A percentile compares a stretch with the other conserved stretches of the same genome.
phyloP scores from a whole-genome alignment of 371 early-diverging fungal species.

The Apophysomyces elegans region DNA sequence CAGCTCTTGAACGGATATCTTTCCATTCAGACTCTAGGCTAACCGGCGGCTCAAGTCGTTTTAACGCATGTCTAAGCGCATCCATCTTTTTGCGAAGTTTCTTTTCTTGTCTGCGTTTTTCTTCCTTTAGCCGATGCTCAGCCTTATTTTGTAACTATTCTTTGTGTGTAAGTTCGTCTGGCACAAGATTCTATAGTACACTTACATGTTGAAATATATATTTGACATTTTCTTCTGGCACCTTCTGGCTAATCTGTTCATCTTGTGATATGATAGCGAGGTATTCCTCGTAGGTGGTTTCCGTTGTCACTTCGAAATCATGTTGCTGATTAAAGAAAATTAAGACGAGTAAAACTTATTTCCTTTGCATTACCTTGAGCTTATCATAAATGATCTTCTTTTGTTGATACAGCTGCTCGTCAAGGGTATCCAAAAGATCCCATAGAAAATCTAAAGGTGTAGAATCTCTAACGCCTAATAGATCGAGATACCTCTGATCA shows the following conservation, averaged over 20 bases:
- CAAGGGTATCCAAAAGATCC: constrained; percentile 83
- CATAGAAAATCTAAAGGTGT: constrained; percentile 91
- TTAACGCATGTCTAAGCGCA: constrained; percentile 73
- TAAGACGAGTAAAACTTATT: background rate
- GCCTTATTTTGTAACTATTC: constrained; percentile 59
- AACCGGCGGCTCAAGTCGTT: constrained; percentile 66
- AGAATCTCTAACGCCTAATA: constrained; percentile 86
- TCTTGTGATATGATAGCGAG: constrained; percentile 29
- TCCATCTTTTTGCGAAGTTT: constrained; percentile 74
- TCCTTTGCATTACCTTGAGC: constrained; percentile 43
- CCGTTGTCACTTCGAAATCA: constrained; percentile 56
- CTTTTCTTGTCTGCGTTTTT: constrained; percentile 72
- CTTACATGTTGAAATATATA: constrained; percentile 33
- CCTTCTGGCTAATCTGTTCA: constrained; percentile 26
- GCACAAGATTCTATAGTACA: background rate
- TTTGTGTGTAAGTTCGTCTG: background rate
- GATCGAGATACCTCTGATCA: constrained; percentile 70
- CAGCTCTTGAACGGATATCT: constrained; percentile 59
- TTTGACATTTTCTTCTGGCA: constrained; percentile 44
- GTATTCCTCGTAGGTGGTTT: constrained; percentile 60
- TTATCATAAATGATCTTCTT: constrained; percentile 69
- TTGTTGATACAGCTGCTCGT: constrained; percentile 74
- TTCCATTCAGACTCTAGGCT: constrained; percentile 71
- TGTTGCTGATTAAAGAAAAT: constrained; percentile 21
- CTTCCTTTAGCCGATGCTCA: constrained; percentile 67